Conservation (phyloP, 176 grass and related monocot species). For the Triticum aestivum region DNA sequence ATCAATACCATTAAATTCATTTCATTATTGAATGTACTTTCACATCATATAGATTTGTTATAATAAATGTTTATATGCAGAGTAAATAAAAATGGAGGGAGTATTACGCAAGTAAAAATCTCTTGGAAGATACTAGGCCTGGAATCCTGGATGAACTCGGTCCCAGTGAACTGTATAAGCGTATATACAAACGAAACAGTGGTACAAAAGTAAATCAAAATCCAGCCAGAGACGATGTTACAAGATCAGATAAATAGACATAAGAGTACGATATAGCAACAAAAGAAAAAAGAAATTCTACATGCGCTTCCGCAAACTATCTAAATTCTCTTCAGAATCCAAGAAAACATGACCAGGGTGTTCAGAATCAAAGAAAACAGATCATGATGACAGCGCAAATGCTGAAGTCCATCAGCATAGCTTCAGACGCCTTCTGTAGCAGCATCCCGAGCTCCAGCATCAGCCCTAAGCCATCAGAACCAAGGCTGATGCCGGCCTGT, state of each 20-base stretch:
- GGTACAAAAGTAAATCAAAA: conserved; percentile 13
- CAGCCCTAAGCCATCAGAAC: conserved; percentile 44
- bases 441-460: conserved; percentile 59
- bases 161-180: neutral
- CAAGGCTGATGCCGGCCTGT: conserved; percentile 12
- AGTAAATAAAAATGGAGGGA: too few relatives aligned
- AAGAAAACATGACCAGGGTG: neutral
- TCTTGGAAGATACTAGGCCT: too few relatives aligned
- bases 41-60: too few relatives aligned
- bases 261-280: neutral
- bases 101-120: too few relatives aligned
- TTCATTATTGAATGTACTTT: too few relatives aligned
- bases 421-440: conserved; percentile 47
- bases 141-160: too few relatives aligned
- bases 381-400: conserved; percentile 78
- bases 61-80: too few relatives aligned
- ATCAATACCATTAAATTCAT: too few relatives aligned
- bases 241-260: neutral
- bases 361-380: conserved; percentile 62
- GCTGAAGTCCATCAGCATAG: conserved; percentile 71
- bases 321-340: neutral
- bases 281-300: neutral
- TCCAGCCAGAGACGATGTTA: neutral
- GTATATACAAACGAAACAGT: neutral
- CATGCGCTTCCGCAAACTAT: neutral